Percentiles rank a stretch among this genome's conserved stretches.
These are phyloP conservation scores for Puccinia coronata DNA, from an alignment of 1,284 basidiomycete genomes.

Conservation along the genomic window DNA sequence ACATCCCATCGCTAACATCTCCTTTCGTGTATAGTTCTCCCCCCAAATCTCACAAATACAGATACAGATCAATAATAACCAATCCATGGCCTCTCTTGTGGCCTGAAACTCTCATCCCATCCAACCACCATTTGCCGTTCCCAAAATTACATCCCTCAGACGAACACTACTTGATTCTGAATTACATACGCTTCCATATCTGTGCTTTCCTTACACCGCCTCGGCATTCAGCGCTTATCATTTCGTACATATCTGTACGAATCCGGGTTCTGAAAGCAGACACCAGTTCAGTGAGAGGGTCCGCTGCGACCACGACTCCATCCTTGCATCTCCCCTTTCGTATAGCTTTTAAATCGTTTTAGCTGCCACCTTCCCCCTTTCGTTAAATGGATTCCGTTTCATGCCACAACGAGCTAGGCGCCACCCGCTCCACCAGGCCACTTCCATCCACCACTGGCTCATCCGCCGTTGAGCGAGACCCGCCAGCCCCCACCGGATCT, in stretches of 20 bases:
- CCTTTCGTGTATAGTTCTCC: conserved; percentile 17
- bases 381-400: conserved; percentile 45
- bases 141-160: not conserved
- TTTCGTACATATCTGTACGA: conserved; percentile 19
- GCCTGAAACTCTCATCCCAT: conserved; percentile 20
- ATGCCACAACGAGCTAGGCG: not conserved
- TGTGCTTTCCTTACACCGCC: conserved; percentile 4
- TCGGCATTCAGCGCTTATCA: conserved; percentile 30
- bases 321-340: conserved; percentile 20
- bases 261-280: conserved; percentile 36
- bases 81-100: conserved; percentile 6
- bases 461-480: conserved; percentile 6
- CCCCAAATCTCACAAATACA: not conserved
- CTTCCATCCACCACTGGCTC: conserved; percentile 15
- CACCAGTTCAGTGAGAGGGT: not conserved
- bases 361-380: conserved; percentile 18
- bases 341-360: conserved; percentile 17
- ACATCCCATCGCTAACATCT: not conserved
- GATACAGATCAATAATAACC: conserved; percentile 11
- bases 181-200: conserved; percentile 12
- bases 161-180: not conserved
- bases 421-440: conserved; percentile 16
- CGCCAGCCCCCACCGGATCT: not conserved
- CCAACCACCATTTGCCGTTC: conserved; percentile 1
- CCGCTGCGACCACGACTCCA: not conserved